Evolutionary conservation across 768 basidiomycete species (phyloP), one percentile per base, ranked within the genome.

Genomic region (Guyanaporus albipodus): DNA sequence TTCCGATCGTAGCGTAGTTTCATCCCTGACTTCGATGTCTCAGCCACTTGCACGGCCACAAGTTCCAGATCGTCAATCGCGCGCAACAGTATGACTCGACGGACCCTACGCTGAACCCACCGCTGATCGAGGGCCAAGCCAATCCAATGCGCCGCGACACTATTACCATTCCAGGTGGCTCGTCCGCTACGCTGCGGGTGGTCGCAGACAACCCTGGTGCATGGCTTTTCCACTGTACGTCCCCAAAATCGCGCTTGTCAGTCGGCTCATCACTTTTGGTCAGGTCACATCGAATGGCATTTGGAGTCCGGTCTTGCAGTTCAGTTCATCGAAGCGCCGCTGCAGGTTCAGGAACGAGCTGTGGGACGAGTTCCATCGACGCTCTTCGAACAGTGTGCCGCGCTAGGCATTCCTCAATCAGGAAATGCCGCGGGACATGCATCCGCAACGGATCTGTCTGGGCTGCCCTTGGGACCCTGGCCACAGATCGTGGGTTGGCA

Each of bases 141-240:
- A 99, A 98, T 69, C 95, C 94, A 2, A 80, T 94, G 59, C 82
- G 91, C n/a, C 78, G 95, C 32, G 95, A 99, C 66, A 94, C 91
- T 0, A 71, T 95, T 14, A 77, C 82, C 46, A 79, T 96, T 41
- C 85, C 87, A 4, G 74, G 80, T 4, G 74, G 74, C 48, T 67
- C 77, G 17, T 82, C 82, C 4, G 86, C 77, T 10, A 87, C 87
- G 0, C 68, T 99, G 36, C 81, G 91, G 18, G 67, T 93, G 57
- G 70, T 84, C 38, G 90, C 91, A 1, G 89, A 98, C 64, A 98
- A 98, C 67, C 95, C 95, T 1, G 95, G 95, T 10, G 83, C 78
- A 8, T 94, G 91, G 87, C 66, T 91, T 53, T 78, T 91, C 63
- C 88, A 90, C 63, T 91, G 83, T 85, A 59, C 44, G 83, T 71